phyloP scores from a whole-genome alignment of 352 stramenopile species.

The Phytopythium litorale region DNA sequence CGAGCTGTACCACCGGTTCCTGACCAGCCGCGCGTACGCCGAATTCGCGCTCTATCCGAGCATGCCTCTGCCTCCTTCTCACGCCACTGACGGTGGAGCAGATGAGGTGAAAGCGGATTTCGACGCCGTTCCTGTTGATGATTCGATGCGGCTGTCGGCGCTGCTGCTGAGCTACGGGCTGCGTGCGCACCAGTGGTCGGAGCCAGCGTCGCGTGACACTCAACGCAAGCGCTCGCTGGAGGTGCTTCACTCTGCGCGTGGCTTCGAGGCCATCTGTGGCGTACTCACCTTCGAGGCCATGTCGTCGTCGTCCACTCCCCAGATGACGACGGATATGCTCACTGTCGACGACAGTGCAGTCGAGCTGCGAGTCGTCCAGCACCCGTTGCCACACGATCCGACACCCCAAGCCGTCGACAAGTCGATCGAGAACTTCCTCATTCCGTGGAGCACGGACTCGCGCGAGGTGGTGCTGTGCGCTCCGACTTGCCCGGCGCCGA shows the following conservation, averaged over 20 bases:
- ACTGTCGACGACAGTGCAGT: slow-evolving; percentile 22
- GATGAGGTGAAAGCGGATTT: slow-evolving; percentile 30
- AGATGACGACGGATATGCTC: slow-evolving; percentile 10
- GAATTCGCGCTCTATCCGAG: slow-evolving; percentile 82
- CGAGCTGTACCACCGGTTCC: slow-evolving; percentile 82
- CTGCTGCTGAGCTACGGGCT: slow-evolving; percentile 78
- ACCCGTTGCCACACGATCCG: slow-evolving; percentile 47
- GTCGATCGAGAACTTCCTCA: slow-evolving; percentile 68
- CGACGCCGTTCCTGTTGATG: slow-evolving; percentile 56
- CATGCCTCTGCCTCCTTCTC: slow-evolving; percentile 14
- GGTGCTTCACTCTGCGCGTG: slow-evolving; percentile 52
- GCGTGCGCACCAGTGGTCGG: slow-evolving; percentile 76
- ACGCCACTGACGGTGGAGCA: slow-evolving; percentile 5
- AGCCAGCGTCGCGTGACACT: slow-evolving; percentile 30
- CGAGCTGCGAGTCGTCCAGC: slow-evolving; percentile 46
- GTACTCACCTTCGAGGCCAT: slow-evolving; percentile 79
- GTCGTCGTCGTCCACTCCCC: slow-evolving; percentile 12
- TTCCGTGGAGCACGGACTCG: slow-evolving; percentile 53
- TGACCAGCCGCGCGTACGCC: slow-evolving; percentile 78
- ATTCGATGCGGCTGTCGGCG: slow-evolving; percentile 60
- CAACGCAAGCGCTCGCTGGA: slow-evolving; percentile 61
- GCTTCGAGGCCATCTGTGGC: slow-evolving; percentile 72
- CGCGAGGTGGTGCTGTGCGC: slow-evolving; percentile 37
- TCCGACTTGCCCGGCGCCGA: slow-evolving; percentile 41
- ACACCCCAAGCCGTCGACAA: slow-evolving; percentile 46